phyloP scores from a whole-genome alignment of 192 early-diverging fungal species.

The Ambispora gerdemannii region DNA sequence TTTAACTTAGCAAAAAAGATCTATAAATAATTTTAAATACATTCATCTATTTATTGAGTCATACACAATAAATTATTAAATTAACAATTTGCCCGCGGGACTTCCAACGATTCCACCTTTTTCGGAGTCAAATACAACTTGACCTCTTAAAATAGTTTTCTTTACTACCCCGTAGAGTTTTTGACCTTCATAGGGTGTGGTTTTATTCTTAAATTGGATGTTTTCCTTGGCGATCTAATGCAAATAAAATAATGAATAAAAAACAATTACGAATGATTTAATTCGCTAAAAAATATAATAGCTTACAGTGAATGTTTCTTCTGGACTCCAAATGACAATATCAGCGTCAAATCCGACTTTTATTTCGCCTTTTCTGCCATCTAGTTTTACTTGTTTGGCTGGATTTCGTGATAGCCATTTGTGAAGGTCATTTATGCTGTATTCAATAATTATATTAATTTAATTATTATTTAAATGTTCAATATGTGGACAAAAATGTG shows the following conservation, averaged over 20 bases:
- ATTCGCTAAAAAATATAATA: neutral
- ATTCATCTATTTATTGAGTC: no score
- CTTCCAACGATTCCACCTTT: conserved; percentile 3
- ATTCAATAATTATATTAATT: neutral
- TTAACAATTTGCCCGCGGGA: conserved; percentile 13
- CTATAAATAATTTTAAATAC: no score
- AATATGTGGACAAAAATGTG: no score
- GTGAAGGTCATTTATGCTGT: conserved; percentile 52
- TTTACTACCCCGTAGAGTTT: conserved; percentile 61
- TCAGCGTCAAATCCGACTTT: conserved; percentile 70
- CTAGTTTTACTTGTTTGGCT: conserved; percentile 57
- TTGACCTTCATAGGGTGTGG: conserved; percentile 70
- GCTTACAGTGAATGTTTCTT: conserved; percentile 48
- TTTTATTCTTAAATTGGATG: conserved; percentile 80
- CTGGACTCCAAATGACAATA: conserved; percentile 75
- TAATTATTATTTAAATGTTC: conserved; percentile 10
- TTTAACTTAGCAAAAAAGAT: no score
- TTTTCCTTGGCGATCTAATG: conserved; percentile 49
- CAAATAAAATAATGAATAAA: neutral
- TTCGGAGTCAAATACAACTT: conserved; percentile 40
- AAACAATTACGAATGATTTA: neutral
- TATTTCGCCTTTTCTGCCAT: conserved; percentile 66
- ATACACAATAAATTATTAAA: no score
- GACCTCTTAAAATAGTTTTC: conserved; percentile 70
- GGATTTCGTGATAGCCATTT: conserved; percentile 66